Evolutionary conservation across 2,329 filamentous ascomycete species (phyloP).

Genomic region (Penicillium brevicompactum): DNA sequence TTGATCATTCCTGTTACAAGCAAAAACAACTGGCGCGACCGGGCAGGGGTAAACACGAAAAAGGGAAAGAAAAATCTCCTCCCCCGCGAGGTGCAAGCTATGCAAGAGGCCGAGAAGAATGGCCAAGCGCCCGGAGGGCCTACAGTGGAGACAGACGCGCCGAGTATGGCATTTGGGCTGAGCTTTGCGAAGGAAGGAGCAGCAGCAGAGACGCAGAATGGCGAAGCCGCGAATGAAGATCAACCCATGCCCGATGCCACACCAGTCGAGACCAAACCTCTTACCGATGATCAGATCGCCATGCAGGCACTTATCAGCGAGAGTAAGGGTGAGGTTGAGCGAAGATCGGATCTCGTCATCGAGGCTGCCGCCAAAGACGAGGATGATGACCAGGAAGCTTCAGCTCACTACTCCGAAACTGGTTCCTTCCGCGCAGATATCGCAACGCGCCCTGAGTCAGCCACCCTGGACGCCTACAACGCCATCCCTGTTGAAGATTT

Average conservation of each 20-base stretch:
- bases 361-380: constrained; percentile 32
- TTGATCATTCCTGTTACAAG: constrained; percentile 79
- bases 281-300: constrained; percentile 64
- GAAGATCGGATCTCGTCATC: constrained; percentile 57
- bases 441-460: constrained; percentile 69
- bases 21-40: constrained; percentile 72
- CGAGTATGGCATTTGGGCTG: constrained; percentile 57
- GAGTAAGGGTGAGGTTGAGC: constrained; percentile 43
- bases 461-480: constrained; percentile 81
- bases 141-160: constrained; percentile 52
- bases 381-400: constrained; percentile 24
- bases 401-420: constrained; percentile 38
- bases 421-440: constrained; percentile 73
- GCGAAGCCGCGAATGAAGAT: constrained; percentile 27
- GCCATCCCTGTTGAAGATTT: constrained; percentile 93
- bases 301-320: constrained; percentile 68
- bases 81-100: constrained; percentile 58
- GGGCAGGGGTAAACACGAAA: constrained; percentile 51
- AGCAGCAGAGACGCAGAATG: constrained; percentile 17
- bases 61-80: constrained; percentile 62
- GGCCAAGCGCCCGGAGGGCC: constrained; percentile 34
- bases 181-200: constrained; percentile 47
- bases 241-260: constrained; percentile 31
- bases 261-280: constrained; percentile 33
- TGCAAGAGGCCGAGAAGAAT: constrained; percentile 45